These are phyloP conservation scores for Musa balbisiana DNA, from an alignment of 202 grass and related monocot species.

Conservation along the genomic window DNA sequence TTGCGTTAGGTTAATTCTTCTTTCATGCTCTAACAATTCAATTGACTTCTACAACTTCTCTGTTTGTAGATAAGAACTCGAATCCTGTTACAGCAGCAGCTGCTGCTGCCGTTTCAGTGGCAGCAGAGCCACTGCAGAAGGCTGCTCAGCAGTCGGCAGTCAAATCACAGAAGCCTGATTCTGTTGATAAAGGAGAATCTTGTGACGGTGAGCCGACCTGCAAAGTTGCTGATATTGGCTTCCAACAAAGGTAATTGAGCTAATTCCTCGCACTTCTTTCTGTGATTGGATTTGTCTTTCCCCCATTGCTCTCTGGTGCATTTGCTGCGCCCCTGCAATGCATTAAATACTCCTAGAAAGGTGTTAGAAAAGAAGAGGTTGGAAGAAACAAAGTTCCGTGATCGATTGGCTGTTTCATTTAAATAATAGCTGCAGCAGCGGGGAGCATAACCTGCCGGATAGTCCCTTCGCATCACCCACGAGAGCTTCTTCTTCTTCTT, in stretches of 20 bases:
- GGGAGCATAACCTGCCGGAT: conserved; percentile 12
- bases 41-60: neutral
- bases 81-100: neutral
- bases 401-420: neutral
- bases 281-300: no score
- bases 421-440: neutral
- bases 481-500: neutral
- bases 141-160: neutral
- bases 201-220: neutral
- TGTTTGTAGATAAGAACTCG: neutral
- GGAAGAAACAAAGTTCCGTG: neutral
- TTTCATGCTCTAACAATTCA: neutral
- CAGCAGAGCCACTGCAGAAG: conserved; percentile 2
- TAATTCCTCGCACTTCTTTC: neutral
- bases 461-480: conserved; percentile 8
- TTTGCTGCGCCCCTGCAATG: neutral
- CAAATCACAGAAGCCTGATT: neutral
- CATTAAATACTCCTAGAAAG: neutral
- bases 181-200: conserved; percentile 3
- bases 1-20: no score
- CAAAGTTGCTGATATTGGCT: neutral
- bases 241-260: conserved; percentile 5
- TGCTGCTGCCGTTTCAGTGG: neutral
- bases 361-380: neutral
- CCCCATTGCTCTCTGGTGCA: no score